Evolutionary conservation across 2,329 filamentous ascomycete genomes (phyloP).

Genomic region (Cladosporium colombiae): DNA sequence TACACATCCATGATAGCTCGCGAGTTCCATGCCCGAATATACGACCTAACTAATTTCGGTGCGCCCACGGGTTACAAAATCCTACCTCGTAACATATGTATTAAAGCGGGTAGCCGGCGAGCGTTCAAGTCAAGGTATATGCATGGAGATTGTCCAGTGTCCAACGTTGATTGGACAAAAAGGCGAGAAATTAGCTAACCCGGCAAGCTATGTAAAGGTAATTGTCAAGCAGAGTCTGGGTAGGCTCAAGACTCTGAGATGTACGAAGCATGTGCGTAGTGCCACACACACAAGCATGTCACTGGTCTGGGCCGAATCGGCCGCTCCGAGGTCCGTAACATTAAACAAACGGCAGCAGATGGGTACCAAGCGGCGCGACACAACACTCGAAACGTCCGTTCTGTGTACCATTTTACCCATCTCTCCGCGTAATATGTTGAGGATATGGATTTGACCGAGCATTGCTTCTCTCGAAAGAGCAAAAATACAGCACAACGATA

Average conservation of each 20-base stretch:
- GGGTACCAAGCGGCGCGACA: neutral
- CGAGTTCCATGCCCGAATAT: neutral
- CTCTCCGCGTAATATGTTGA: neutral
- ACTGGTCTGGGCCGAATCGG: neutral
- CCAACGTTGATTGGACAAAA: neutral
- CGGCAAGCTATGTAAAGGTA: conserved; percentile 3
- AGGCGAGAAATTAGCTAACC: neutral
- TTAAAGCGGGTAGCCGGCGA: neutral
- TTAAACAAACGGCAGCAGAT: neutral
- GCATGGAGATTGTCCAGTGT: neutral
- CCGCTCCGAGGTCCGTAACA: neutral
- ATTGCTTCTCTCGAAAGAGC: conserved; percentile 1
- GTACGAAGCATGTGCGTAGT: neutral
- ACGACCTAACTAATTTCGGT: neutral
- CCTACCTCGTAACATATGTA: neutral
- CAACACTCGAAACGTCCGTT: neutral
- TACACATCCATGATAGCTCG: neutral
- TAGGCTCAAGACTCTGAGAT: neutral
- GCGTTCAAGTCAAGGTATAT: neutral
- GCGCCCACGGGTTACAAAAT: neutral
- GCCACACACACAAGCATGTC: conserved; percentile 6
- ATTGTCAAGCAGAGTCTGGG: conserved; percentile 1
- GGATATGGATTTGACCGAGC: neutral
- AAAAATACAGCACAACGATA: neutral
- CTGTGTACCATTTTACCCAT: neutral